Evolutionary conservation across 1,284 basidiomycete species (phyloP).

Genomic region (Cryptococcus wingfieldii): DNA sequence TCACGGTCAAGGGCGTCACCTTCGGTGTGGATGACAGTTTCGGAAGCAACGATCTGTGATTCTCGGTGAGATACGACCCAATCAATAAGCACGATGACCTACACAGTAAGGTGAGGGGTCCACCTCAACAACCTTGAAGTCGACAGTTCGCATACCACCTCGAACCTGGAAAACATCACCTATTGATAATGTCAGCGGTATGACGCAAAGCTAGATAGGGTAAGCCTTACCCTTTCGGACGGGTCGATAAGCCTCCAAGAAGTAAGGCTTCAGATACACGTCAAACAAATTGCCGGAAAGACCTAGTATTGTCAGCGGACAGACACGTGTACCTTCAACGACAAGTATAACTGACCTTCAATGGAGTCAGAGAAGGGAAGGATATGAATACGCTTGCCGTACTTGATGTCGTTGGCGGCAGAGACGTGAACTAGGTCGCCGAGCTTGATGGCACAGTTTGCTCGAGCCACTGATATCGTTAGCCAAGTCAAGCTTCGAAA

Average conservation of each 20-base stretch:
- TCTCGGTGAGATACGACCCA: not conserved
- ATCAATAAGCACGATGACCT: conserved; percentile 7
- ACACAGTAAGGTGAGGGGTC: conserved; percentile 46
- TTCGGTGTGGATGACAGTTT: conserved; percentile 57
- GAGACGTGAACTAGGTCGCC: conserved; percentile 95
- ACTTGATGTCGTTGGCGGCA: conserved; percentile 96
- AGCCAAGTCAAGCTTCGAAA: not conserved
- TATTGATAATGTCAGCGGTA: conserved; percentile 14
- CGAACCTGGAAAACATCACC: conserved; percentile 99
- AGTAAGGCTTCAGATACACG: conserved; percentile 97
- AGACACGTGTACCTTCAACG: not conserved
- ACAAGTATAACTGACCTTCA: conserved; percentile 60
- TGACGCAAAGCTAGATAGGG: conserved; percentile 47
- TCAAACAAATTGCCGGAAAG: conserved; percentile 98
- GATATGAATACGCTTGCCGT: conserved; percentile 93
- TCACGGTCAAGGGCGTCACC: conserved; percentile 98
- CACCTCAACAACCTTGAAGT: conserved; percentile 72
- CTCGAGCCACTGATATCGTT: conserved; percentile 71
- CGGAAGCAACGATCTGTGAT: conserved; percentile 40
- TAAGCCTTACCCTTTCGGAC: conserved; percentile 39
- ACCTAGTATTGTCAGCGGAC: conserved; percentile 34
- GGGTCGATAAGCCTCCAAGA: conserved; percentile 71
- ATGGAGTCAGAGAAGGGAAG: conserved; percentile 98
- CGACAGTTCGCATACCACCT: conserved; percentile 94
- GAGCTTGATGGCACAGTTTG: conserved; percentile 96